phyloP scores from a whole-genome alignment of 2,329 filamentous ascomycete genomes.

The Hypoxylon sp. region DNA sequence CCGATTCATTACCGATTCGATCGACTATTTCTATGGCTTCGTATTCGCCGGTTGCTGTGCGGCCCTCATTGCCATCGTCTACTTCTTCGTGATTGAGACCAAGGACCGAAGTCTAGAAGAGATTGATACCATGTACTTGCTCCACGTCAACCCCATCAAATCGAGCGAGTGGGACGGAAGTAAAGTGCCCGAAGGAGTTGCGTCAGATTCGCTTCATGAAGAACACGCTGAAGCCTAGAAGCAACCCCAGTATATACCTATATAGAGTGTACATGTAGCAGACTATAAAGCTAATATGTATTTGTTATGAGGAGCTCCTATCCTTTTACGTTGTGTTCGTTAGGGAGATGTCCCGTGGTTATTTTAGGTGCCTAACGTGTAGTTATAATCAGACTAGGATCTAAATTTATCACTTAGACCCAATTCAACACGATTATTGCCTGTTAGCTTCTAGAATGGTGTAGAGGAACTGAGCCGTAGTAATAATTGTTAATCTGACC shows the following conservation, averaged over 20 bases:
- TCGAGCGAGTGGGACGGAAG: constrained; percentile 58
- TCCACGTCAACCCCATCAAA: constrained; percentile 65
- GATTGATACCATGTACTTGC: constrained; percentile 81
- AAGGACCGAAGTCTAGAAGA: constrained; percentile 81
- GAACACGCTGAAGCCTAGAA: constrained; percentile 33
- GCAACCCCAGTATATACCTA: neutral
- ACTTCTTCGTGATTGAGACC: constrained; percentile 82
- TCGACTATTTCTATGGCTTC: constrained; percentile 79
- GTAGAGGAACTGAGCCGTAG: neutral
- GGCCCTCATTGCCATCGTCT: constrained; percentile 74
- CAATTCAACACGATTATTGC: neutral
- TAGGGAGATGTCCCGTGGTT: neutral
- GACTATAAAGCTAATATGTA: constrained; percentile 27
- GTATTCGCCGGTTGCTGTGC: constrained; percentile 79
- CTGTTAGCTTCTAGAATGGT: neutral
- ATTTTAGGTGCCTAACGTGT: too few species aligned
- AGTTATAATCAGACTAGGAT: neutral
- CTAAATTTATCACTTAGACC: neutral
- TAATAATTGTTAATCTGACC: neutral
- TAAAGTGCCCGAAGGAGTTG: constrained; percentile 46
- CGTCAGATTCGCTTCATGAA: constrained; percentile 36
- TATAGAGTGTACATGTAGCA: constrained; percentile 26
- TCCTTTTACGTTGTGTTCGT: neutral
- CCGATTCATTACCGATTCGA: constrained; percentile 78
- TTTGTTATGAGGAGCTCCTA: constrained; percentile 5